Base-by-base conservation (phyloP, 345 rosid genomes). In the Rhodamnia argentea region DNA sequence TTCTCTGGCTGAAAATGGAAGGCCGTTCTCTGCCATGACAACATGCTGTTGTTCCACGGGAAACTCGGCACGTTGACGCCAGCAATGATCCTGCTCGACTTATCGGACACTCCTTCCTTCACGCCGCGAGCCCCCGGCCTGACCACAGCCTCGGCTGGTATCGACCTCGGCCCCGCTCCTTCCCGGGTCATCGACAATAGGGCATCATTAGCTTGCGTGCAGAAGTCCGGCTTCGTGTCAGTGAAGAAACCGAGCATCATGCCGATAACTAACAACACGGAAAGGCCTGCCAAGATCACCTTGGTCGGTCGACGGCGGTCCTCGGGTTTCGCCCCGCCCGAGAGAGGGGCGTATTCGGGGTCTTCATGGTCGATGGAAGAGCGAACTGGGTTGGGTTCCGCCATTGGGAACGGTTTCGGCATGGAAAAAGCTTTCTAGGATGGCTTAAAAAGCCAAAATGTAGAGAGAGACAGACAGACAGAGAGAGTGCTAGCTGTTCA, bases 1-100 rank as follows among this genome's bases (percentile, higher is more conserved):
- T 94, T 92, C 86, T 93, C 95, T 0, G 99, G 99, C 86, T 97
- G 99, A 60, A 97, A 97, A 89, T 97, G 99, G 90, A 95, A 96
- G 20, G 98, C 93, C 37, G 98, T 93, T 87, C 98, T 92, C 90
- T 97, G 98, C 98, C 98, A 97, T 0, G 98, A 94, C 91, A 97
- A 82, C 91, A 97, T 91, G 87, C 92, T 93, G 81, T 97, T 96
- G 90, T 92, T 94, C 99, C 99, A 97, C 2, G 92, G 89, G 88
- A 82, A 95, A 87, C 89, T 58, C 27, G 82, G 86, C 14, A 88
- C 52, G 40, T 57, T 23, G 24, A 23, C 59, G 8, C 40, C 58
- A 1, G 86, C 85, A 52, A 86, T 37, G 13, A 85, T 62, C 76
- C 50, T 10, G 85, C 92, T 94, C 9, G 93, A 81, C 88, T 97